Conservation (phyloP, 345 rosid species). For the Isatis tinctoria region DNA sequence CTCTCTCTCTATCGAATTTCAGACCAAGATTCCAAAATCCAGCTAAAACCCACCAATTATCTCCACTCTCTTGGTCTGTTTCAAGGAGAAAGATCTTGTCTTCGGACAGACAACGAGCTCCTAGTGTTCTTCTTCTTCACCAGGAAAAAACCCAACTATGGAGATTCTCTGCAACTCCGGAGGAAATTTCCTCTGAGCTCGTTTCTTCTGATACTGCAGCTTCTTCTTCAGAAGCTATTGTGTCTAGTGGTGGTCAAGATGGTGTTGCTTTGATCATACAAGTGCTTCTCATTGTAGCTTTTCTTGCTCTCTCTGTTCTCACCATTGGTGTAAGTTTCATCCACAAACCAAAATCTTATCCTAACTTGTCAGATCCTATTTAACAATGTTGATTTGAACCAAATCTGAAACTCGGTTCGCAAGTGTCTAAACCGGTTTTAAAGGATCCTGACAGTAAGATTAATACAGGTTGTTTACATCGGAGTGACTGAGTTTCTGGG, state of each 20-base stretch:
- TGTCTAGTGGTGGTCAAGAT: slow-evolving; percentile 38
- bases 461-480: slow-evolving; percentile 59
- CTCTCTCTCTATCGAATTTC: slow-evolving; percentile 29
- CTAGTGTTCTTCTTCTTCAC: slow-evolving; percentile 11
- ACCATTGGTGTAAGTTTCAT: slow-evolving; percentile 65
- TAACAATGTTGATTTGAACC: not conserved
- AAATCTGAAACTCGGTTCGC: slow-evolving; percentile 13
- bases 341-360: slow-evolving; percentile 23
- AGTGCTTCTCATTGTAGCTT: slow-evolving; percentile 59
- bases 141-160: slow-evolving; percentile 22
- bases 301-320: slow-evolving; percentile 56
- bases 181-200: slow-evolving; percentile 41
- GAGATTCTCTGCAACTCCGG: slow-evolving; percentile 48
- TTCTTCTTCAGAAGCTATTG: slow-evolving; percentile 22
- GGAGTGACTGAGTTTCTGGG: slow-evolving; percentile 66
- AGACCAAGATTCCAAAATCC: slow-evolving; percentile 34
- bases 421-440: not conserved
- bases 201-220: slow-evolving; percentile 25
- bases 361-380: not conserved
- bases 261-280: slow-evolving; percentile 42
- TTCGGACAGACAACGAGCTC: slow-evolving; percentile 8
- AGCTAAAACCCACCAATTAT: slow-evolving; percentile 7
- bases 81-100: slow-evolving; percentile 17
- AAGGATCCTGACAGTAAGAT: not conserved
- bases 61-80: slow-evolving; percentile 24